Evolutionary conservation across 345 rosid species (phyloP), one percentile per base, ranked within the genome.

Genomic region (Ricinus communis): DNA sequence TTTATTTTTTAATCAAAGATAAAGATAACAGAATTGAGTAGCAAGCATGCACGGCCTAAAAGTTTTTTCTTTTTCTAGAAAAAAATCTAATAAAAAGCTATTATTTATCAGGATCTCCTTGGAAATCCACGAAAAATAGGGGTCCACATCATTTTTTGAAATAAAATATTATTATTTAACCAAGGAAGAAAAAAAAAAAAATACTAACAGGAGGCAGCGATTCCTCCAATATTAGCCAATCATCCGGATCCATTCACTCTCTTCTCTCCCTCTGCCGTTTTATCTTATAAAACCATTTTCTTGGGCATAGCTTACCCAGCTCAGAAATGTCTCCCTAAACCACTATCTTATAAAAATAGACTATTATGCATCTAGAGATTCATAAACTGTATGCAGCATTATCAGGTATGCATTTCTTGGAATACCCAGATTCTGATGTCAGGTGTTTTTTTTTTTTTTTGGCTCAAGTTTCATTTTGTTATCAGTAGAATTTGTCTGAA

Each of bases 151-250:
- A 15, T 47, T 52, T 76, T 46, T 67, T 9, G 14, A n/a, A n/a
- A n/a, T n/a, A n/a, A n/a, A 36, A 13, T 27, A 3, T 31, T 24
- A 15, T 47, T 25, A 2, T 33, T 33, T 33, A 33, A 33, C 2
- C 4, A 33, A 33, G 22, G 60, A 33, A 5, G 49, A 65, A 45
- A 14, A 33, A 54, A 53, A 52, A 24, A 24, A 25, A 2, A 33
- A 6, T 43, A 43, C 47, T 38, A 8, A 43, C 18, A 4, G 65
- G 40, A 51, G 74, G 72, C 67, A 68, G 74, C 85, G 81, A 74
- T 77, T n/a, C 55, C 21, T 72, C 69, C 76, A 65, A 78, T 69
- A 76, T 41, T 36, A 74, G 40, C 80, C 87, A 84, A 63, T 21
- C 74, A 38, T 41, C 61, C 52, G 24, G 38, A 47, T 58, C 38